These are phyloP conservation scores for Aspergillus ochraceus DNA, from an alignment of 2,329 filamentous ascomycete species.

Conservation along the genomic window DNA sequence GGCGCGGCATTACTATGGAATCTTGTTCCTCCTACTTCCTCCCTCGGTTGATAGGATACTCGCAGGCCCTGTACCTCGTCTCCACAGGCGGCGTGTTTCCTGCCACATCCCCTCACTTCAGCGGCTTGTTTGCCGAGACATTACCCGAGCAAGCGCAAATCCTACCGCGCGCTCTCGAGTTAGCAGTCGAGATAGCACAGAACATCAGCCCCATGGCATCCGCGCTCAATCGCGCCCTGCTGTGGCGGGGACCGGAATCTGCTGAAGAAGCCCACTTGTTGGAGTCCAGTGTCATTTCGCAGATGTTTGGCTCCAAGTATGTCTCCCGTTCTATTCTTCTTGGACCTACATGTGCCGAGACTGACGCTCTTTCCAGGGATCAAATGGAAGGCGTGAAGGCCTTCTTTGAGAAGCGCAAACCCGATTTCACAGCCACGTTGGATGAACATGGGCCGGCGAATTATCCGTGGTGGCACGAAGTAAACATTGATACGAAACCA, in stretches of 20 bases:
- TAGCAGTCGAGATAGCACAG: slow-evolving; percentile 65
- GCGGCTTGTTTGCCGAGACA: slow-evolving; percentile 65
- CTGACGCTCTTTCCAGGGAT: slow-evolving; percentile 48
- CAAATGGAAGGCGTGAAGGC: slow-evolving; percentile 66
- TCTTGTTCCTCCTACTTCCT: slow-evolving; percentile 71
- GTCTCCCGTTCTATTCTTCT: not conserved
- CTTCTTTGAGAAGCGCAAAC: slow-evolving; percentile 69
- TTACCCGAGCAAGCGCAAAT: slow-evolving; percentile 60
- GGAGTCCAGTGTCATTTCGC: slow-evolving; percentile 51
- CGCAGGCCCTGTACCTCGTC: slow-evolving; percentile 38
- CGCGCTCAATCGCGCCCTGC: slow-evolving; percentile 69
- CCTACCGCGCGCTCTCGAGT: slow-evolving; percentile 62
- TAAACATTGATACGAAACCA: slow-evolving; percentile 43
- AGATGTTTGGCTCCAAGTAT: slow-evolving; percentile 38
- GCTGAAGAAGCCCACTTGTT: slow-evolving; percentile 71
- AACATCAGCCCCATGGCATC: slow-evolving; percentile 67
- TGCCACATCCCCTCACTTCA: slow-evolving; percentile 48
- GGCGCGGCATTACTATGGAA: slow-evolving; percentile 71
- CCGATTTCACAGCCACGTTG: slow-evolving; percentile 62
- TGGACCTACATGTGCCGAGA: not conserved
- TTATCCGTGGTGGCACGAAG: slow-evolving; percentile 69
- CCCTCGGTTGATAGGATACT: slow-evolving; percentile 64
- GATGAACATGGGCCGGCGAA: slow-evolving; percentile 58
- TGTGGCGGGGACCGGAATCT: slow-evolving; percentile 56
- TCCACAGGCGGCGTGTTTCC: slow-evolving; percentile 65